phyloP scores from a whole-genome alignment of 2,329 filamentous ascomycete species.

The Didymella exigua region DNA sequence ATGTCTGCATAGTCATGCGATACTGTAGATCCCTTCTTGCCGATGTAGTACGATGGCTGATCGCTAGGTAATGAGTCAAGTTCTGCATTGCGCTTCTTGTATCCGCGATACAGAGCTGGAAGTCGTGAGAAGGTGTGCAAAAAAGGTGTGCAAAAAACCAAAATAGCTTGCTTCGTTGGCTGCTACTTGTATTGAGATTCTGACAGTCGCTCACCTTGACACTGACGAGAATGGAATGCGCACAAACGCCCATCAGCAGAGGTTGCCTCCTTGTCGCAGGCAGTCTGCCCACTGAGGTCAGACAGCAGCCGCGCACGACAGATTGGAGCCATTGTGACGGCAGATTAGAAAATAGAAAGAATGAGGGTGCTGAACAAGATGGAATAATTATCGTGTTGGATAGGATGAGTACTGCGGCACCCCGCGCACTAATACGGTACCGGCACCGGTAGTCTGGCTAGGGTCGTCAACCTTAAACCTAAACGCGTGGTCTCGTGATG shows the following conservation, averaged over 20 bases:
- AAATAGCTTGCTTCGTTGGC: too few relatives aligned
- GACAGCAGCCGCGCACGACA: constrained; percentile 32
- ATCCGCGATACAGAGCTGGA: constrained; percentile 53
- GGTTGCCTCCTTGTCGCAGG: constrained; percentile 30
- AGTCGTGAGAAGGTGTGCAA: neutral
- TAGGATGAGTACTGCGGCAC: neutral
- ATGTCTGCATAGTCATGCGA: constrained; percentile 51
- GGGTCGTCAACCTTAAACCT: constrained; percentile 1
- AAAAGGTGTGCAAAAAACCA: too few relatives aligned
- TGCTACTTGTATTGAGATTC: neutral
- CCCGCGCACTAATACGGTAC: constrained; percentile 6
- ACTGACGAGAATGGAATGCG: constrained; percentile 33
- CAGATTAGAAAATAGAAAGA: neutral
- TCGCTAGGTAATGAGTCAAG: constrained; percentile 48
- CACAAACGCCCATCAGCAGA: constrained; percentile 33
- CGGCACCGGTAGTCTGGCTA: too few relatives aligned
- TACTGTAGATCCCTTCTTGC: constrained; percentile 44
- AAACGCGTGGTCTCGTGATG: constrained; percentile 17
- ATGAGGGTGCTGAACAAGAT: neutral
- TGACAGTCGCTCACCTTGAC: constrained; percentile 23
- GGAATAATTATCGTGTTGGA: neutral
- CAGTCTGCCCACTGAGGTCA: constrained; percentile 29
- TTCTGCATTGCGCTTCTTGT: constrained; percentile 55
- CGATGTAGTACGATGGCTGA: constrained; percentile 48
- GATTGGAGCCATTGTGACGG: constrained; percentile 15